These are phyloP conservation scores for Corchorus capsularis DNA, from an alignment of 345 rosid genomes.

Conservation along the genomic window DNA sequence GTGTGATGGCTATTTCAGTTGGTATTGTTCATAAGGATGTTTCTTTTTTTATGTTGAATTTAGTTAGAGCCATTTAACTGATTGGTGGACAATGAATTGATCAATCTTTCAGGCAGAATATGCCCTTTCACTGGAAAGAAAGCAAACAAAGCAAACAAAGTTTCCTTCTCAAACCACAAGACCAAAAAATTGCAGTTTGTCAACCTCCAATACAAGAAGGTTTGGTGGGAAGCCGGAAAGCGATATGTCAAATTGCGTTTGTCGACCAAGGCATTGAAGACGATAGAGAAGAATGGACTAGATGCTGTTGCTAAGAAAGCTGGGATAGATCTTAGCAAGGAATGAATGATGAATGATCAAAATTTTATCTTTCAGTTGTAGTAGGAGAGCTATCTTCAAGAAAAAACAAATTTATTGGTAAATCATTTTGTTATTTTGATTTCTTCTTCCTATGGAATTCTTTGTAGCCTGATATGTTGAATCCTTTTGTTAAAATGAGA, in stretches of 20 bases:
- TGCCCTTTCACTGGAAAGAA: conserved; percentile 96
- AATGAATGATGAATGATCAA: conserved; percentile 19
- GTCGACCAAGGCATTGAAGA: conserved; percentile 87
- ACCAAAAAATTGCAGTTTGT: conserved; percentile 89
- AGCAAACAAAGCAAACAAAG: conserved; percentile 86
- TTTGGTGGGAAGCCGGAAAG: conserved; percentile 98
- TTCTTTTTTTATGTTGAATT: not conserved
- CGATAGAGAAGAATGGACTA: conserved; percentile 90
- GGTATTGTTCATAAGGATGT: no score
- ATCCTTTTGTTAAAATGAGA: no score
- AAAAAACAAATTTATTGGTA: not conserved
- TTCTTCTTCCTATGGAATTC: not conserved
- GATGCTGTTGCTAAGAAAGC: conserved; percentile 99
- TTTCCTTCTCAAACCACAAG: conserved; percentile 97
- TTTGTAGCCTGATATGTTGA: not conserved
- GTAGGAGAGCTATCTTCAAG: not conserved
- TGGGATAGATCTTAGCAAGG: conserved; percentile 82
- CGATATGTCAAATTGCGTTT: conserved; percentile 80
- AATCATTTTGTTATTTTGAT: not conserved
- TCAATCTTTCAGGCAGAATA: conserved; percentile 61
- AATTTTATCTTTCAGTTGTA: not conserved
- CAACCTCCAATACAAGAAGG: conserved; percentile 83
- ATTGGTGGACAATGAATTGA: not conserved
- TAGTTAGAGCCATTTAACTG: not conserved
- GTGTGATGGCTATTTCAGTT: not conserved